Evolutionary conservation across 805 yeast species (phyloP), one percentile per base, ranked within the genome.

Genomic region (Monosporozyma yasuniensis): DNA sequence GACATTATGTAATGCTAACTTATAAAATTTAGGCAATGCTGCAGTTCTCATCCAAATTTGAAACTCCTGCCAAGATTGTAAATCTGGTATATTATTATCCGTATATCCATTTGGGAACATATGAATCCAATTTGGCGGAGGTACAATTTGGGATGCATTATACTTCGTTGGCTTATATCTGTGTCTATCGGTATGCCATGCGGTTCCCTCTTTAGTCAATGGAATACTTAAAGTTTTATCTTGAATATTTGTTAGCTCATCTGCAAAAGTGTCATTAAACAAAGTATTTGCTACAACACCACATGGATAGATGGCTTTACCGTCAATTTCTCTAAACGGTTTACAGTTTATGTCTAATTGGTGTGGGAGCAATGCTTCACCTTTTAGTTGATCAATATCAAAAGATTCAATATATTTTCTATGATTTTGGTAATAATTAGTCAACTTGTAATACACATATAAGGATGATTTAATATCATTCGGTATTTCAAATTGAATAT

Each of bases 11-110:
- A 84, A 76, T 43, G 88, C 89, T 39, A 88, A 69, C 64, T 93
- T 91, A 73, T 84, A 80, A 61, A 93, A 91, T 6, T 83, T 79
- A 18, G 98, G 95, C 54, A 93, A 72, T 0, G 95, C 97, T 0
- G 98, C 96, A 1, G 97, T 89, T 54, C 87, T 76, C 91, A 85
- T 84, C 95, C 95, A 86, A 56, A 85, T 83, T 60, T 85, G 90
- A 52, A 86, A 76, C 52, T 80, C 81, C 51, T 75, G 77, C 87
- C 87, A 81, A 5, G 72, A 66, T 1, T 81, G 70, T 34, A 86
- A 64, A 61, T 84, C 86, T 4, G 93, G 93, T 47, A 86, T 46
- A 60, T 84, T 86, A 0, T 75, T 73, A 18, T 75, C 77, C 8
- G 79, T 84, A 63, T 86, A 86, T 2, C 95, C 95, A 48, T 84